Base-by-base conservation (phyloP, 768 basidiomycete genomes). In the Lactifluus rugatus region DNA sequence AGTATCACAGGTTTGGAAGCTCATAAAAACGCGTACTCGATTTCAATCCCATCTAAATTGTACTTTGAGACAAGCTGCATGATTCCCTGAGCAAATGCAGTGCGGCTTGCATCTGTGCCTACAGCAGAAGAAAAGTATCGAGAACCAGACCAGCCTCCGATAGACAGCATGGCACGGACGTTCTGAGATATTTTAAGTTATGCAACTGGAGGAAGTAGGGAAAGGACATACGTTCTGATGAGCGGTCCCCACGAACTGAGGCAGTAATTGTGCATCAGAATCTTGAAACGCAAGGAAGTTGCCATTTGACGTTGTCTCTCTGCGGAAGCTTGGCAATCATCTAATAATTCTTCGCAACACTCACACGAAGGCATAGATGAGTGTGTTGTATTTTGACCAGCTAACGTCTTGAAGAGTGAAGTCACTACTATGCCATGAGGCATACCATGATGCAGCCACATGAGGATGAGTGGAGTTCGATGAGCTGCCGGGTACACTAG, bases 131-230 rank as follows among this genome's bases (percentile, higher is more conserved):
- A 88, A 68, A 81, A 89, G 68, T 74, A 86, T 25, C 64, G 68
- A 3, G 81, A 76, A 6, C 87, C 87, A 3, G 72, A 75, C 84
- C 84, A 89, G 28, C 87, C 87, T 23, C 87, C 87, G 23, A 90
- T 73, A 1, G 81, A 79, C 28, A 85, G 57, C 16, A 76, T 68
- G 0, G 85, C 81, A 51, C 75, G 72, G 9, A 86, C 82, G 60
- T 68, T 66, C 85, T 87, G 61, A 19, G 52, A 46, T 17, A 17
- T 13, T 32, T 32, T 55, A 31, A 50, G 39, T 19, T n/a, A 58
- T 47, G n/a, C 2, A 44, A 16, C 4, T 28, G 16, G 5, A n/a
- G 26, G 14, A 19, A 44, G 17, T n/a, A 14, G 16, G 1, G 42
- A 17, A 48, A 48, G 19, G 34, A 57, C 73, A 51, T 47, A 74